Percentiles rank a stretch among this genome's conserved stretches.
Conservation (phyloP, 2,329 filamentous ascomycete genomes). For the Xylariaceae sp. region DNA sequence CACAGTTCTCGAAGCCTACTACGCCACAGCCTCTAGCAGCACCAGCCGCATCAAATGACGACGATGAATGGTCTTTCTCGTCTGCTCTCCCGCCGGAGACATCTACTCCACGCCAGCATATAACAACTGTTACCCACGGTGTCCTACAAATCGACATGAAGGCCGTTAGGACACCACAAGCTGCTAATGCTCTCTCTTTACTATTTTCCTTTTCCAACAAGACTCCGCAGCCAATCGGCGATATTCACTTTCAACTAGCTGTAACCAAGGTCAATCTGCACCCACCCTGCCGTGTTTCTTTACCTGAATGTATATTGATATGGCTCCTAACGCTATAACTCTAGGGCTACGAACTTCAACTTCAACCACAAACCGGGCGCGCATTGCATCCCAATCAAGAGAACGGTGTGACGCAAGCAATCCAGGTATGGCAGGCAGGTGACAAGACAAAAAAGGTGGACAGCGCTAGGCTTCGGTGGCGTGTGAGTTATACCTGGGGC, state of each 20-base stretch:
- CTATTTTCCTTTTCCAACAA: slow-evolving; percentile 85
- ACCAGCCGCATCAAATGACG: slow-evolving; percentile 55
- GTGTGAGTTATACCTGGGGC: slow-evolving; percentile 77
- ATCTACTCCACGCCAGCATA: slow-evolving; percentile 60
- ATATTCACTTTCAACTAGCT: slow-evolving; percentile 89
- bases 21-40: slow-evolving; percentile 42
- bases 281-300: neutral
- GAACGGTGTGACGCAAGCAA: slow-evolving; percentile 79
- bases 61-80: slow-evolving; percentile 94
- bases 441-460: slow-evolving; percentile 72
- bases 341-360: slow-evolving; percentile 78
- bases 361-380: slow-evolving; percentile 85
- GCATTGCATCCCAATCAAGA: slow-evolving; percentile 74
- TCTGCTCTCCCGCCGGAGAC: slow-evolving; percentile 75
- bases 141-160: slow-evolving; percentile 75
- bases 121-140: slow-evolving; percentile 73
- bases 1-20: slow-evolving; percentile 47
- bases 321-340: neutral
- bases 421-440: slow-evolving; percentile 76
- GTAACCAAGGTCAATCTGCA: slow-evolving; percentile 77
- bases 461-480: slow-evolving; percentile 89
- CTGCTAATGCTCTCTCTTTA: slow-evolving; percentile 68
- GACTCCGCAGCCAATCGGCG: slow-evolving; percentile 70
- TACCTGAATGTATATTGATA: slow-evolving; percentile 10
- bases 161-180: slow-evolving; percentile 63